A percentile compares a stretch with the other conserved stretches of the same genome.
phyloP scores from a whole-genome alignment of 106 monocot genomes.

The Narthecium ossifragum region DNA sequence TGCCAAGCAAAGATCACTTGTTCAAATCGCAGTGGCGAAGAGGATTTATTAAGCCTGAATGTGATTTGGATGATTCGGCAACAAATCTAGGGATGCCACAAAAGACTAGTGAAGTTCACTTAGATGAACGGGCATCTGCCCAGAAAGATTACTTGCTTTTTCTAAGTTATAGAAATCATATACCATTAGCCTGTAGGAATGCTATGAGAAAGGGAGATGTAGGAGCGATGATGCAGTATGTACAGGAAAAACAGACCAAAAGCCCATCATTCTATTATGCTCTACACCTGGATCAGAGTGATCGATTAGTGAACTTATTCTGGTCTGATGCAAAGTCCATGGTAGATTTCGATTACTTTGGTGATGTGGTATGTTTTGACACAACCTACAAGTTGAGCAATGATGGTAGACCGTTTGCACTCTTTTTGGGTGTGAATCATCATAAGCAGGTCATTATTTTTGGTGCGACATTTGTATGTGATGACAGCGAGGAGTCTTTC shows the following conservation, averaged over 20 bases:
- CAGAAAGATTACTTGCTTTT: not conserved
- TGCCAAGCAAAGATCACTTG: conserved; percentile 33
- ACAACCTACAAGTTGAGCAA: conserved; percentile 17
- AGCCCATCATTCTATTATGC: conserved; percentile 32
- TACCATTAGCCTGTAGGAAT: conserved; percentile 12
- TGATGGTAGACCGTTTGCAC: conserved; percentile 21
- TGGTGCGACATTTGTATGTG: conserved; percentile 32
- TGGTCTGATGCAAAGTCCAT: conserved; percentile 37
- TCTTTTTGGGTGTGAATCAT: conserved; percentile 33
- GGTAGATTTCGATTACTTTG: conserved; percentile 23
- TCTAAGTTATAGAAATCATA: conserved; percentile 14
- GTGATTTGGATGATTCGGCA: conserved; percentile 5
- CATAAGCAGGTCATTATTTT: conserved; percentile 33
- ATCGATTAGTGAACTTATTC: conserved; percentile 20
- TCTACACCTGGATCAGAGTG: conserved; percentile 22
- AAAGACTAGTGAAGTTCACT: conserved; percentile 1
- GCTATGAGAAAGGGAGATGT: conserved; percentile 23
- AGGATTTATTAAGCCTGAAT: conserved; percentile 3
- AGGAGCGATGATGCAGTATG: conserved; percentile 33
- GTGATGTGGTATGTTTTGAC: conserved; percentile 35
- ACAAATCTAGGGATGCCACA: not conserved
- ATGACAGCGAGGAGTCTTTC: conserved; percentile 22
- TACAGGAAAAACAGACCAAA: conserved; percentile 18
- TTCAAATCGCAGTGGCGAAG: conserved; percentile 39
- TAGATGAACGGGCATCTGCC: not conserved